Base-by-base conservation (phyloP, 257 asterid species). In the Capsicum baccatum region DNA sequence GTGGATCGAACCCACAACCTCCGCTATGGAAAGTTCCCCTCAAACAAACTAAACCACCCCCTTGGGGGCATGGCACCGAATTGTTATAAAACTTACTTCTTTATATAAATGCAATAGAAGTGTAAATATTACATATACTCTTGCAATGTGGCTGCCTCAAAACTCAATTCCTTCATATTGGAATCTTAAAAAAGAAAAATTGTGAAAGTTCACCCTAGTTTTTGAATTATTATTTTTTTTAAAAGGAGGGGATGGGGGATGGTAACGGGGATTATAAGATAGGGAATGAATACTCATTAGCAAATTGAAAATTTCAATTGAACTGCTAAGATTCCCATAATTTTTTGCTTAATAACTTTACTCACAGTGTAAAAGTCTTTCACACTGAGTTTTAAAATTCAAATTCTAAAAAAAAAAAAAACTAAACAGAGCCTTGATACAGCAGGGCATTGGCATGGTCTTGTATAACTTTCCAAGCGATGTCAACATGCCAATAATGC, bases 381-480 rank as follows among this genome's bases (percentile, higher is more conserved):
- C 9, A 26, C 55, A 50, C 55, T 50, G 44, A 0, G 6, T 63
- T 5, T 58, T 13, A 13, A 26, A 12, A 12, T 66, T 66, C 3
- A 66, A 67, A 67, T 33, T 10, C 48, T 67, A 67, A 69, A 39
- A 42, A 8, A 42, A 48, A 74, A 26, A 48, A 74, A 26, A 48
- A 74, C 1, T 12, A 74, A 26, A 48, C 39, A 47, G n/a, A 57
- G 52, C 59, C 14, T 19, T 82, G 39, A 85, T 71, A 85, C 6
- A 91, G 68, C 69, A 92, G 54, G 0, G 91, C 89, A 47, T 89
- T 86, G 21, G 97, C 91, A 88, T 89, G 95, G 37, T 94, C 92
- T 60, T 92, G 94, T 16, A 94, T 89, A 14, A 88, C 85, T 69
- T 94, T 92, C 95, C 98, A 94, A 6, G 98, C 98, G 74, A 84